These are phyloP conservation scores for Ceratobasidium sp. DNA, from an alignment of 1,284 basidiomycete genomes.

Conservation along the genomic window DNA sequence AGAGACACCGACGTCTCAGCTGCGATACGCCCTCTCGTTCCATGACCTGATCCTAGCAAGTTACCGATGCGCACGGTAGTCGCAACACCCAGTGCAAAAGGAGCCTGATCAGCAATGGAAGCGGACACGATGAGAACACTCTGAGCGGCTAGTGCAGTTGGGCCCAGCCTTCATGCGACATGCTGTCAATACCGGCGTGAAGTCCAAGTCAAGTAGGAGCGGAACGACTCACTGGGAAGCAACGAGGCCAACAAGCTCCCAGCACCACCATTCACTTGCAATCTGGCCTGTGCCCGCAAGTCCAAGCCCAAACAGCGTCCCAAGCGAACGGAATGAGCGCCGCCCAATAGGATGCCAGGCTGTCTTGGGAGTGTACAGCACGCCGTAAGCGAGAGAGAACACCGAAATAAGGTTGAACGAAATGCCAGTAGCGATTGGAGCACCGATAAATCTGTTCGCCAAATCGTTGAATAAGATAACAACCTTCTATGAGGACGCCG, in stretches of 20 bases:
- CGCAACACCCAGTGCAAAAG: conserved; percentile 64
- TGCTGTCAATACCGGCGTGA: neutral
- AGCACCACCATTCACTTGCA: conserved; percentile 86
- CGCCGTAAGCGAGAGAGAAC: conserved; percentile 77
- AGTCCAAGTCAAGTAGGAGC: neutral
- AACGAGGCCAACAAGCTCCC: conserved; percentile 74
- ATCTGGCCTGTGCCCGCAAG: conserved; percentile 75
- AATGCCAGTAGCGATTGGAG: conserved; percentile 90
- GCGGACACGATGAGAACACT: conserved; percentile 73
- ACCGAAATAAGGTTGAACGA: conserved; percentile 88
- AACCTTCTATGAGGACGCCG: neutral
- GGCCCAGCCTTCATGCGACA: conserved; percentile 62
- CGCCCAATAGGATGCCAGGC: conserved; percentile 87
- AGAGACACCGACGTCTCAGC: conserved; percentile 74
- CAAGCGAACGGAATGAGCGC: conserved; percentile 74
- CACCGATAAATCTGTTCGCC: conserved; percentile 86
- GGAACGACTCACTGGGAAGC: conserved; percentile 40
- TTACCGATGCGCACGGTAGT: conserved; percentile 81
- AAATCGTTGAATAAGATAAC: neutral
- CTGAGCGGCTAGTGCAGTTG: conserved; percentile 77
- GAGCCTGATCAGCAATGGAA: conserved; percentile 78
- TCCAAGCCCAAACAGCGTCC: conserved; percentile 80
- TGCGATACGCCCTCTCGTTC: conserved; percentile 68
- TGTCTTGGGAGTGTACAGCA: conserved; percentile 79
- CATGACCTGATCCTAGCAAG: conserved; percentile 72